Evolutionary conservation across 257 asterid species (phyloP).

Genomic region (Knoxia roxburghii): DNA sequence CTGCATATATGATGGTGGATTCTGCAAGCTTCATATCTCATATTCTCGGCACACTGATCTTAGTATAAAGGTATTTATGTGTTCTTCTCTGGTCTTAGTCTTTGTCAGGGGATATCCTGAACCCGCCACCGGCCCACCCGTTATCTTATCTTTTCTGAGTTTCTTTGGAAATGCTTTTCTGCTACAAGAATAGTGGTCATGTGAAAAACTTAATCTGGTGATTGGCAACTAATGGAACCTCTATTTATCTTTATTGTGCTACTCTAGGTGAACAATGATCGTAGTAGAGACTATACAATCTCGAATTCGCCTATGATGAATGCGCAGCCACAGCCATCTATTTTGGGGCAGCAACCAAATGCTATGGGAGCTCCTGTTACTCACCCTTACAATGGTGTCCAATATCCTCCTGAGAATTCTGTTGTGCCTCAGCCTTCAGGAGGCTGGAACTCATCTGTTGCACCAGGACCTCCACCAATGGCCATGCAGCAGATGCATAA

Average conservation of each 20-base stretch:
- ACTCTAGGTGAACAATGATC: slow-evolving; percentile 78
- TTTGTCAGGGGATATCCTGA: neutral
- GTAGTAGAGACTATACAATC: slow-evolving; percentile 87
- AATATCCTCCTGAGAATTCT: slow-evolving; percentile 46
- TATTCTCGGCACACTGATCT: slow-evolving; percentile 97
- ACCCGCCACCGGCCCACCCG: too few species aligned
- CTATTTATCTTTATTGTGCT: neutral
- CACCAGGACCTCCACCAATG: slow-evolving; percentile 38
- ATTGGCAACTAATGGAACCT: too few species aligned
- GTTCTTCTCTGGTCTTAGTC: neutral
- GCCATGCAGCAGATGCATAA: slow-evolving; percentile 72
- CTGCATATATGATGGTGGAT: slow-evolving; percentile 97
- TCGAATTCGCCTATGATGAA: slow-evolving; percentile 53
- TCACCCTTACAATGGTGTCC: slow-evolving; percentile 47
- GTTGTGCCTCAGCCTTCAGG: slow-evolving; percentile 46
- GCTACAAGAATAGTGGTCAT: neutral
- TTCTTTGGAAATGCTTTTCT: neutral
- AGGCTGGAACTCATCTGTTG: slow-evolving; percentile 56
- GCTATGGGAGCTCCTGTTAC: slow-evolving; percentile 48
- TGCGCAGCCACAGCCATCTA: slow-evolving; percentile 72
- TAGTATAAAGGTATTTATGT: slow-evolving; percentile 65
- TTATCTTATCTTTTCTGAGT: too few species aligned
- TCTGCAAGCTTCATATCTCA: slow-evolving; percentile 93
- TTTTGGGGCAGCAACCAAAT: slow-evolving; percentile 69
- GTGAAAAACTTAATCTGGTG: too few species aligned